phyloP scores from a whole-genome alignment of 371 early-diverging fungal species.

The Rhizopus delemar region DNA sequence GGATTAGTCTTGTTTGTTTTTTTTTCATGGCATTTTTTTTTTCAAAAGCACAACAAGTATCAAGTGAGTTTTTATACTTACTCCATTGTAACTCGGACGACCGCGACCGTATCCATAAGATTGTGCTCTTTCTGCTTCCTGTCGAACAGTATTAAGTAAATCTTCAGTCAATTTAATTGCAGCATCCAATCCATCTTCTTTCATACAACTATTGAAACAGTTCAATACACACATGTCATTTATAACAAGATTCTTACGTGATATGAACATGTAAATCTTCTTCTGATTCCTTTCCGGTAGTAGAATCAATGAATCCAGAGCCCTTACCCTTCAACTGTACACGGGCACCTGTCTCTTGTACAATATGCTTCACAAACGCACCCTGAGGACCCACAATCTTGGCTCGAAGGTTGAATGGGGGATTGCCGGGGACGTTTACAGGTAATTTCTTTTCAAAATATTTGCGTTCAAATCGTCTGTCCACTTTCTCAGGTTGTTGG shows the following conservation, averaged over 20 bases:
- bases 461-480: slow-evolving; percentile 34
- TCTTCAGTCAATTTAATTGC: slow-evolving; percentile 74
- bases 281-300: slow-evolving; percentile 68
- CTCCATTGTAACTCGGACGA: slow-evolving; percentile 25
- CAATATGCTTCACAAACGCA: slow-evolving; percentile 85
- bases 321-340: slow-evolving; percentile 84
- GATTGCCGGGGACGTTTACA: slow-evolving; percentile 71
- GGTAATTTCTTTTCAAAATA: slow-evolving; percentile 68
- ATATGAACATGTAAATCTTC: slow-evolving; percentile 83
- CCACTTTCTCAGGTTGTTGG: slow-evolving; percentile 18
- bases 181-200: slow-evolving; percentile 68
- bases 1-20: too few relatives aligned
- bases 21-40: too few relatives aligned
- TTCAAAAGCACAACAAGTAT: too few relatives aligned
- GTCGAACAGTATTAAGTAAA: slow-evolving; percentile 74
- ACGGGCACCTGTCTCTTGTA: slow-evolving; percentile 74
- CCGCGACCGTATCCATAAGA: slow-evolving; percentile 40
- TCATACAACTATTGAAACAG: slow-evolving; percentile 47
- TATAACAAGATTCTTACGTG: slow-evolving; percentile 51
- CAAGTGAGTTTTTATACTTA: slow-evolving; percentile 14
- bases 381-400: slow-evolving; percentile 89
- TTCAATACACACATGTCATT: not conserved
- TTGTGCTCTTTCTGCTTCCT: slow-evolving; percentile 62
- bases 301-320: slow-evolving; percentile 77
- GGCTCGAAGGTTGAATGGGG: slow-evolving; percentile 76